Base-by-base conservation (phyloP, 208 protist genomes). In the Acanthamoeba royreba region DNA sequence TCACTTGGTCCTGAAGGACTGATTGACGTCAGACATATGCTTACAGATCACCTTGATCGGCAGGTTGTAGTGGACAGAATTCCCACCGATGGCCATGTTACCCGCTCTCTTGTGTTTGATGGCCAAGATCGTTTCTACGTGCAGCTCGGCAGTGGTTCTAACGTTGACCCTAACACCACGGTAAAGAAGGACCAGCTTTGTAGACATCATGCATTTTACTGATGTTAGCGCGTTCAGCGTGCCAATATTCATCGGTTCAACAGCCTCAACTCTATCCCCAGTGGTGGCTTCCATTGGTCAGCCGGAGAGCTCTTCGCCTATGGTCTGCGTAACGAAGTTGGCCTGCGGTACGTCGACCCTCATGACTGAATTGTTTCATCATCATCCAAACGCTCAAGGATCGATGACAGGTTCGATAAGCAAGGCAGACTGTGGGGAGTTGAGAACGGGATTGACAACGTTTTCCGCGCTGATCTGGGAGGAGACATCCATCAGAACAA, bases 401-500 rank as follows among this genome's bases (percentile, higher is more conserved):
- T 55, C 49, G 49, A 55, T 55, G 49, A 28, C 72, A 81, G 52
- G 13, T 61, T 88, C n/a, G 81, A 88, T 13, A 38, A 38, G 81
- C n/a, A 63, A 49, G 81, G 81, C 2, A 5, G 81, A 8, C 28
- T 92, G 42, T 92, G 87, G 87, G 87, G 87, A 1, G 87, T 92
- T 8, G 87, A 92, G 63, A 92, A 92, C 49, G 87, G 87, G 40
- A 79, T 92, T 46, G 87, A 92, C 43, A 49, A 79, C 43, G 42
- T 92, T n/a, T 72, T 58, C 61, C 31, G 87, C 35, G 63, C 35
- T 19, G 58, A 79, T 53, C 53, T 92, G 0, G 87, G 87, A 38
- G 83, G 83, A 8, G 87, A 92, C 66, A 79, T 92, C 45, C 87
- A 92, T 61, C 49, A 52, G 58, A 79, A 45, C 87, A 92, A 92